Conservation (phyloP, 208 protist genomes). For the Trypanosoma theileri region DNA sequence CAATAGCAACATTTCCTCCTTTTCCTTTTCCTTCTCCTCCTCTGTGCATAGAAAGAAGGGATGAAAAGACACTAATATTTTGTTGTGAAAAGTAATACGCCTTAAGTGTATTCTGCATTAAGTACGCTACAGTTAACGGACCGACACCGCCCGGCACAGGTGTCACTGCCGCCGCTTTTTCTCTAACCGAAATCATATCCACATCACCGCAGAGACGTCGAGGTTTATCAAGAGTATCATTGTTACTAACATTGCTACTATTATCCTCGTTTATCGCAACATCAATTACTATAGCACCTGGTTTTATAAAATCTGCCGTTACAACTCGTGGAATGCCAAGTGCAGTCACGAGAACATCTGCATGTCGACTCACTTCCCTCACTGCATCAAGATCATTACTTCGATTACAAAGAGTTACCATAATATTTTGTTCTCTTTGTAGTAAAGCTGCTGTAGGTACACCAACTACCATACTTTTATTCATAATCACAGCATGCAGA, state of each 20-base stretch:
- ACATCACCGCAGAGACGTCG: slow-evolving; percentile 66
- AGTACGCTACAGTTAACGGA: slow-evolving; percentile 94
- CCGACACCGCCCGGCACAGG: slow-evolving; percentile 96
- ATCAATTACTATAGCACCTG: slow-evolving; percentile 94
- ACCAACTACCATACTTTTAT: slow-evolving; percentile 93
- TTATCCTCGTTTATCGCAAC: slow-evolving; percentile 93
- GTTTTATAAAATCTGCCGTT: slow-evolving; percentile 77
- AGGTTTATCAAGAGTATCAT: not conserved
- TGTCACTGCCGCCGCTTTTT: slow-evolving; percentile 82
- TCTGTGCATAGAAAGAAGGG: not conserved
- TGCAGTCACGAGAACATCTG: slow-evolving; percentile 93
- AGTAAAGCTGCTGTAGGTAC: slow-evolving; percentile 91
- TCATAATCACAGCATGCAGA: slow-evolving; percentile 92
- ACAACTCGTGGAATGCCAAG: slow-evolving; percentile 88
- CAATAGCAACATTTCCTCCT: too few relatives aligned
- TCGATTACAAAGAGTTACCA: slow-evolving; percentile 92
- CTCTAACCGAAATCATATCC: slow-evolving; percentile 74
- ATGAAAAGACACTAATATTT: slow-evolving; percentile 43
- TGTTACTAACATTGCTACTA: slow-evolving; percentile 4
- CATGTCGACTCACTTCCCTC: slow-evolving; percentile 39
- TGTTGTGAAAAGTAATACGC: slow-evolving; percentile 50
- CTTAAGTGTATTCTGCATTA: slow-evolving; percentile 90
- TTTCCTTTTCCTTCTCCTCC: too few relatives aligned
- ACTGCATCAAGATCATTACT: slow-evolving; percentile 70
- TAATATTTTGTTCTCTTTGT: slow-evolving; percentile 72